Percentiles rank a stretch among this genome's conserved stretches.
These are phyloP conservation scores for Curvularia hawaiiensis DNA, from an alignment of 2,329 filamentous ascomycete genomes.

Conservation along the genomic window DNA sequence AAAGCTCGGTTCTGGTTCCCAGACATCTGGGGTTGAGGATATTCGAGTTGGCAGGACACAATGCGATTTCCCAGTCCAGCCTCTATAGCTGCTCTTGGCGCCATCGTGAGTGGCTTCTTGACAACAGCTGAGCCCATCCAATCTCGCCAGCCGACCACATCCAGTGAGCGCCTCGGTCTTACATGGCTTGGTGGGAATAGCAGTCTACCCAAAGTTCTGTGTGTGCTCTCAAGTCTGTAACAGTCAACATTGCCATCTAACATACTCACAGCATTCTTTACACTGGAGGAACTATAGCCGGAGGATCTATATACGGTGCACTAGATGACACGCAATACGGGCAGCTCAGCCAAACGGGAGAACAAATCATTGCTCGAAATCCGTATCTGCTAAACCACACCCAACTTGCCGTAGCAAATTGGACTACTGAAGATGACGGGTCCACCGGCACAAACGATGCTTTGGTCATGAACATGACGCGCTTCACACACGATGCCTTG, in stretches of 20 bases:
- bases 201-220: conserved; percentile 34
- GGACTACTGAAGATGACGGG: conserved; percentile 23
- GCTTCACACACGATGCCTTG: conserved; percentile 33
- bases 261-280: conserved; percentile 23
- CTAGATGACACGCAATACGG: conserved; percentile 39
- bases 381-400: conserved; percentile 37
- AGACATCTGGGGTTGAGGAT: too few relatives aligned
- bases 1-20: neutral
- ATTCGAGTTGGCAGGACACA: neutral
- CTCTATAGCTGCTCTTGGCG: neutral
- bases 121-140: neutral
- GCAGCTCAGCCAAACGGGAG: conserved; percentile 27
- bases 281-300: conserved; percentile 36
- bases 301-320: conserved; percentile 35
- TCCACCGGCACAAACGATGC: conserved; percentile 37
- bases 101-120: neutral
- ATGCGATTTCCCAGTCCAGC: neutral
- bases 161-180: conserved; percentile 30
- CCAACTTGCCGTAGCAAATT: conserved; percentile 38
- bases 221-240: neutral
- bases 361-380: conserved; percentile 35
- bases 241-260: neutral
- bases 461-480: conserved; percentile 41
- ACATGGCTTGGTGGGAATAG: conserved; percentile 31
- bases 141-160: conserved; percentile 17